Percentiles rank a stretch among this genome's conserved stretches.
phyloP scores from a whole-genome alignment of 2,329 filamentous ascomycete species.

The Arachnomyces sp. region DNA sequence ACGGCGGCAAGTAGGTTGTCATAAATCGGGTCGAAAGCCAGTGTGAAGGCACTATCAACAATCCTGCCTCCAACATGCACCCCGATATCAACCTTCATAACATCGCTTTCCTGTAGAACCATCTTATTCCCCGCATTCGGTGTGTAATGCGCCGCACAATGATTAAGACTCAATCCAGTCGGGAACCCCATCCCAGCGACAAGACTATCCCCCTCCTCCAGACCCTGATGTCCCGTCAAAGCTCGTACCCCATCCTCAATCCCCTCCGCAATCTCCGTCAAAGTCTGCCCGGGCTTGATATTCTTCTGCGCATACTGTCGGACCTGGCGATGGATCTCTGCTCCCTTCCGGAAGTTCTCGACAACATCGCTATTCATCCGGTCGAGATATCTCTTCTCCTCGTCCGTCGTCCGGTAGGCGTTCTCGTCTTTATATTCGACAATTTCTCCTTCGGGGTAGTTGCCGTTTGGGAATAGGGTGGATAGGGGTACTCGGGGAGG shows the following conservation, averaged over 20 bases:
- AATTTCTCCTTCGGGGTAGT: slow-evolving; percentile 70
- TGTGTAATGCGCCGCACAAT: slow-evolving; percentile 78
- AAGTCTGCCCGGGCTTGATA: slow-evolving; percentile 69
- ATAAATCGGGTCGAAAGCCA: slow-evolving; percentile 60
- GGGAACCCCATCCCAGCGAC: slow-evolving; percentile 81
- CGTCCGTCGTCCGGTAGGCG: slow-evolving; percentile 66
- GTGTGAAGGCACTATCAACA: slow-evolving; percentile 62
- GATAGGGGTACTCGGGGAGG: slow-evolving; percentile 68
- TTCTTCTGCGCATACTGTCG: slow-evolving; percentile 72
- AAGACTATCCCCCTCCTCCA: slow-evolving; percentile 69
- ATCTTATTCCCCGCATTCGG: slow-evolving; percentile 82
- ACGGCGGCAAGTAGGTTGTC: slow-evolving; percentile 59
- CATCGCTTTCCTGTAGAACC: slow-evolving; percentile 55
- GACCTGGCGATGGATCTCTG: slow-evolving; percentile 84
- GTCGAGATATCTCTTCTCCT: slow-evolving; percentile 77
- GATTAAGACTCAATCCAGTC: slow-evolving; percentile 72
- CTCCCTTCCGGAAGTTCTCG: slow-evolving; percentile 70
- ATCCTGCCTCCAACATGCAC: slow-evolving; percentile 64
- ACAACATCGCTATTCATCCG: slow-evolving; percentile 73
- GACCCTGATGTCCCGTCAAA: slow-evolving; percentile 65
- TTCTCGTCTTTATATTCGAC: slow-evolving; percentile 72
- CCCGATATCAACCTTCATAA: slow-evolving; percentile 67
- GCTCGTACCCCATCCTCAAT: slow-evolving; percentile 76
- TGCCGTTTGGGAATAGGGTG: slow-evolving; percentile 62
- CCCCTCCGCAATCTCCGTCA: slow-evolving; percentile 77